Evolutionary conservation across 164 flowering plant species (phyloP), one percentile per base, ranked within the genome.

Genomic region (Buxus sempervirens): DNA sequence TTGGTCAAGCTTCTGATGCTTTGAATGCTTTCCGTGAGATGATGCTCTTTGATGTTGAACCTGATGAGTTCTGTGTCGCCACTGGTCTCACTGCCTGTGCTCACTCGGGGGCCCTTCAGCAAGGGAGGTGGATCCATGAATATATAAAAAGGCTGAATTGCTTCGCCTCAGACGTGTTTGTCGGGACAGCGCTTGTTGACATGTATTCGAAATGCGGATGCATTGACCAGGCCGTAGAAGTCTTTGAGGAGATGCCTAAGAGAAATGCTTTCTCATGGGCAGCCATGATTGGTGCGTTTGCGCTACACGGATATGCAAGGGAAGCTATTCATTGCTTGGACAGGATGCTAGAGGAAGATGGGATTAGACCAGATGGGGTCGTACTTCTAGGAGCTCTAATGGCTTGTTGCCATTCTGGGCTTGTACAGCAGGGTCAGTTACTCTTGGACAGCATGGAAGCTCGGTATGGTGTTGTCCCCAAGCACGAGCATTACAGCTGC

Each of bases 131-230:
- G 87, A 75, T 80, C 23, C 85, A 81, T 49, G 82, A 75, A n/a
- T 78, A 78, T 25, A 63, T 78, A 18, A 67, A 36, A 18, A 73
- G 68, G 70, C 70, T 38, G 36, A 42, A 60, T 36, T 71, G 67
- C 20, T 67, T 79, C 26, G 32, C 22, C 7, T 45, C 26, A 14
- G 82, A 80, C 62, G 75, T 63, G 19, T 74, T 69, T 65, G 63
- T 82, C 25, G 76, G 74, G 32, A 75, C 75, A 23, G 74, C 82
- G 0, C 78, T 82, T 9, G 82, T 82, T 49, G 82, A 84, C 57
- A 80, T 84, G 85, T 84, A 84, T 72, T 82, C 81, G 7, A 83
- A 82, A 63, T 80, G 86, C 69, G 88, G 88, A 42, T 78, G 75
- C 59, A 67, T 85, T 49, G 78, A 75, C 22, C 65, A 66, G 56